Conservation (phyloP, 495 filamentous ascomycete species). For the Trichoderma orchidacearum region DNA sequence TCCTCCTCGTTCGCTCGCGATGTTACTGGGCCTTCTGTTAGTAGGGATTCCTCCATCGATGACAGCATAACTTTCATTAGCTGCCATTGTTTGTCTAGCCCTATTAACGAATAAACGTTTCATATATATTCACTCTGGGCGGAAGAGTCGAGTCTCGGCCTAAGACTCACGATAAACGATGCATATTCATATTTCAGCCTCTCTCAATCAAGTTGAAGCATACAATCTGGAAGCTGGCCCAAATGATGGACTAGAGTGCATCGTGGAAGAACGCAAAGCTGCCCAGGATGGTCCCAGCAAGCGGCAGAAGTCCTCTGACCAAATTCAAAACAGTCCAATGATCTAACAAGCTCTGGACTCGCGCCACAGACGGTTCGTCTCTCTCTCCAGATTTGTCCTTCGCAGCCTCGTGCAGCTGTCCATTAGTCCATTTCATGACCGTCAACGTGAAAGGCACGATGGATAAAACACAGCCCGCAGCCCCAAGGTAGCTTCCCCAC, state of each 20-base stretch:
- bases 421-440: conserved; percentile 14
- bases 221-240: neutral
- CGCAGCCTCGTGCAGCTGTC: conserved; percentile 11
- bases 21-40: too few species aligned
- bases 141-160: too few species aligned
- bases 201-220: neutral
- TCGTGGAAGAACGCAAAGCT: neutral
- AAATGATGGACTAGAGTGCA: neutral
- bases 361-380: neutral
- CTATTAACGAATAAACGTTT: too few species aligned
- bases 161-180: too few species aligned
- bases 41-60: too few species aligned
- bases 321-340: neutral
- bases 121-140: too few species aligned
- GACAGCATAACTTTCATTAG: too few species aligned
- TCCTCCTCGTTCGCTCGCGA: too few species aligned
- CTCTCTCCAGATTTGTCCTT: neutral
- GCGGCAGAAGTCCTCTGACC: neutral
- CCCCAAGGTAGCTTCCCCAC: conserved; percentile 1
- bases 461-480: neutral
- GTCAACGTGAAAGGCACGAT: conserved; percentile 20
- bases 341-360: neutral
- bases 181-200: neutral
- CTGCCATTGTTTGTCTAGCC: too few species aligned
- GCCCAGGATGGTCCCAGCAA: neutral